Percentiles rank a stretch among this genome's conserved stretches.
These are phyloP conservation scores for Saitozyma sp. DNA, from an alignment of 768 basidiomycete species.

Conservation along the genomic window DNA sequence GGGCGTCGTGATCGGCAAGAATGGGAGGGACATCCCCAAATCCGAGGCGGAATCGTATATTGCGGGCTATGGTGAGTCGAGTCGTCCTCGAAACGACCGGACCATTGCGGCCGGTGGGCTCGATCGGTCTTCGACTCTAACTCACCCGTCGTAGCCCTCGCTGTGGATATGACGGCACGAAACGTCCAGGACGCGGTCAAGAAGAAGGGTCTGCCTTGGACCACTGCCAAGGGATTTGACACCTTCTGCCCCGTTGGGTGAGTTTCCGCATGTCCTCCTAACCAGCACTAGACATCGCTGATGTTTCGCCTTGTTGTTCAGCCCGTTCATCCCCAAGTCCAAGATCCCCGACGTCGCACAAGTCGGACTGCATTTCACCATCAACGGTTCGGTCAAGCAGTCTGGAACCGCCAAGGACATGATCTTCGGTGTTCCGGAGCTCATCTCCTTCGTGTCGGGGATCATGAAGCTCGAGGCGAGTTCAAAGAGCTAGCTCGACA, in stretches of 20 bases:
- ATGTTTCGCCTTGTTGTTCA: constrained; percentile 37
- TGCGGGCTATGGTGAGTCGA: constrained; percentile 78
- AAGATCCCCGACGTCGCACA: constrained; percentile 70
- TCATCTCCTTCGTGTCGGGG: constrained; percentile 87
- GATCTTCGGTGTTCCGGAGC: constrained; percentile 84
- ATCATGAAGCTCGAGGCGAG: constrained; percentile 94
- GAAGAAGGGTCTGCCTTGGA: constrained; percentile 93
- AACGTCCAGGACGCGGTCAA: constrained; percentile 93
- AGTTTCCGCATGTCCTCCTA: constrained; percentile 9
- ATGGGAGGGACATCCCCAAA: constrained; percentile 76
- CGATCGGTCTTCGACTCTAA: background rate
- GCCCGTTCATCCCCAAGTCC: constrained; percentile 77
- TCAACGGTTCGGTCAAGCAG: constrained; percentile 82
- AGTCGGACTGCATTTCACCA: constrained; percentile 73
- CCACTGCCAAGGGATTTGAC: constrained; percentile 94
- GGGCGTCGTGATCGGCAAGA: constrained; percentile 90
- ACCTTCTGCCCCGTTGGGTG: constrained; percentile 92
- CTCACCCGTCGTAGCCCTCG: constrained; percentile 63
- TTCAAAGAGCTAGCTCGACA: background rate
- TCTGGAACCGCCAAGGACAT: constrained; percentile 81
- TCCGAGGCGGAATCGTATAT: constrained; percentile 72
- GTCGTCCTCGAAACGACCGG: background rate
- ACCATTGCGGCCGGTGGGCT: background rate
- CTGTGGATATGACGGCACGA: constrained; percentile 93
- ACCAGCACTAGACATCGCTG: background rate